Evolutionary conservation across 805 yeast species (phyloP), one percentile per base, ranked within the genome.

Genomic region (Zygosaccharomyces pseudorouxii): DNA sequence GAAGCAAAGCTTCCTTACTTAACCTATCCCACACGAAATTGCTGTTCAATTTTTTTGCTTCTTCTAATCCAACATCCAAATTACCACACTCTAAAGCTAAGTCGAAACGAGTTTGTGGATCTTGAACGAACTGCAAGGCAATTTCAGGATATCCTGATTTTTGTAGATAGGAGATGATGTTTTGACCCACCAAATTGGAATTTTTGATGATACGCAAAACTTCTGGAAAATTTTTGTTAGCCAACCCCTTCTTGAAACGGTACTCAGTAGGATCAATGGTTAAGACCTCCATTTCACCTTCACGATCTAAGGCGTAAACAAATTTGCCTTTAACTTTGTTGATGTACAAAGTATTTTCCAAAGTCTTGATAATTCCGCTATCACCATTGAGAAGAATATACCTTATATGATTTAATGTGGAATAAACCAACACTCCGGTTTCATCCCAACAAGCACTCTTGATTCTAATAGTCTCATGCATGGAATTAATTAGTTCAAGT

Each of bases 391-490:
- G 75, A 63, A 93, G 74, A 41, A 92, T 84, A 70, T 92, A 93
- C 71, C 92, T 93, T 71, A 95, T 85, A 68, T 93, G 99, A 71
- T 92, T 92, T 68, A 93, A 76, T 6, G 99, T 93, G 18, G 97
- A 85, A 71, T 92, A 93, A 56, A 93, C 77, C 66, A 93, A 77
- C 28, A 95, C 96, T 46, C 92, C 92, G 42, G 86, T 74, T 58
- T 89, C 97, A 68, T 93, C 98, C 97, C 97, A 93, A 16, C 96
- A 88, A 41, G 97, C 97, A 71, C 95, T 83, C 74, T 93, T 93
- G 62, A 93, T 89, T 67, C 99, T 78, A 58, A 93, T 93, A 3
- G 98, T 92, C 74, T 93, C 99, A 66, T 89, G 97, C 80, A 89
- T 78, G 1, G 95, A 81, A 46, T 92, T 82, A 36, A 89, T 74